phyloP scores from a whole-genome alignment of 75 land plant species.

The Picea glauca region DNA sequence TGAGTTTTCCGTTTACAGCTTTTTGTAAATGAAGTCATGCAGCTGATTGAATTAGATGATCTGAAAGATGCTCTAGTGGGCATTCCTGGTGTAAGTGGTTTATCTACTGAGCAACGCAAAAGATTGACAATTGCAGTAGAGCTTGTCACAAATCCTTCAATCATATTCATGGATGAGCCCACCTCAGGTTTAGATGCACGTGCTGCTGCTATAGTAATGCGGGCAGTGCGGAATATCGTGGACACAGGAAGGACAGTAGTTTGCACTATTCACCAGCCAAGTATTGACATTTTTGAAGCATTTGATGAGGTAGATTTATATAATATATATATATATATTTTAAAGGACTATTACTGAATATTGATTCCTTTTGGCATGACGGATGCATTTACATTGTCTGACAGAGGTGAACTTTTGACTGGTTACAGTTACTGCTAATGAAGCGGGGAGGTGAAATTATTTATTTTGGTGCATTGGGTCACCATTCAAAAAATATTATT shows the following conservation, averaged over 20 bases:
- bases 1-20: conserved; percentile 5
- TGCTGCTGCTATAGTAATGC: conserved; percentile 30
- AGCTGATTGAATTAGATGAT: conserved; percentile 23
- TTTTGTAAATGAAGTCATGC: conserved; percentile 35
- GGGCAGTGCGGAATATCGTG: conserved; percentile 30
- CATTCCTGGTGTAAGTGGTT: conserved; percentile 22
- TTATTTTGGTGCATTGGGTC: conserved; percentile 57
- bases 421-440: conserved; percentile 63
- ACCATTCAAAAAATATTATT: conserved; percentile 45
- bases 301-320: conserved; percentile 32
- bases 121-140: conserved; percentile 34
- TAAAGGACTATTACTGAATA: not conserved
- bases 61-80: conserved; percentile 30
- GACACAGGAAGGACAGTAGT: conserved; percentile 38
- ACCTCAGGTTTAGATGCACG: conserved; percentile 32
- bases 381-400: not conserved
- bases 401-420: not conserved
- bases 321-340: not conserved
- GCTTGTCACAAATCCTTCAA: conserved; percentile 35
- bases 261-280: conserved; percentile 30
- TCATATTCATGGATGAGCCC: conserved; percentile 42
- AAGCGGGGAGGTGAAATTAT: conserved; percentile 62
- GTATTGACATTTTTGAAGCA: conserved; percentile 39
- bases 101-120: conserved; percentile 36
- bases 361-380: not conserved